Conservation (phyloP, 2,329 filamentous ascomycete species). For the Sporothrix globosa region DNA sequence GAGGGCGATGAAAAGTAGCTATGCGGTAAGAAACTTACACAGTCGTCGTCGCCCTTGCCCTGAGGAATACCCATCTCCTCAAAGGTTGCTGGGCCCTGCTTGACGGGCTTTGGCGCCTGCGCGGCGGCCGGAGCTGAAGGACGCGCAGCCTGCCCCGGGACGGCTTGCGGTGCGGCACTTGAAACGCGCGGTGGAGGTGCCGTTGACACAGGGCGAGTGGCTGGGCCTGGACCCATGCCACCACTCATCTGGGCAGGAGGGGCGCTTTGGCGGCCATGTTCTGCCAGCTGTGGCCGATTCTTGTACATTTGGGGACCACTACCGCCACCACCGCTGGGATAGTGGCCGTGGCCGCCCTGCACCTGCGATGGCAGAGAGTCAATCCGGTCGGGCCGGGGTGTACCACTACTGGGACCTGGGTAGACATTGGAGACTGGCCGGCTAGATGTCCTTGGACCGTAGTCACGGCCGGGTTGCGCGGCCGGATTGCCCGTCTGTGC, state of each 20-base stretch:
- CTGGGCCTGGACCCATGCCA: neutral
- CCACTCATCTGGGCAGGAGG: conserved; percentile 41
- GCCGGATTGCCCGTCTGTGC: conserved; percentile 30
- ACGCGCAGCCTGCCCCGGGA: conserved; percentile 18
- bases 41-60: conserved; percentile 83
- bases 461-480: conserved; percentile 44
- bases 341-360: conserved; percentile 27
- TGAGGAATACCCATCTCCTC: conserved; percentile 96
- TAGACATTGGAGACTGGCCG: conserved; percentile 42
- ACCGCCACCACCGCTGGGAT: conserved; percentile 31
- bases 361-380: conserved; percentile 38
- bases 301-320: conserved; percentile 35
- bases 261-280: conserved; percentile 44
- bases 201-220: conserved; percentile 16
- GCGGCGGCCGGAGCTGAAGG: conserved; percentile 15
- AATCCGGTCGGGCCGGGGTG: conserved; percentile 41
- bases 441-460: conserved; percentile 47
- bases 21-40: conserved; percentile 63
- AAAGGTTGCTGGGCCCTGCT: conserved; percentile 88
- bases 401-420: conserved; percentile 25
- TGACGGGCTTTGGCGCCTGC: conserved; percentile 22
- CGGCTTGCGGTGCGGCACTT: conserved; percentile 20
- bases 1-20: neutral
- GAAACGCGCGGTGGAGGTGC: conserved; percentile 26
- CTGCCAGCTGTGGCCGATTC: conserved; percentile 29